Evolutionary conservation across 176 grass and related monocot species (phyloP), one percentile per base, ranked within the genome.

Genomic region (Echinochloa phyllopogon): DNA sequence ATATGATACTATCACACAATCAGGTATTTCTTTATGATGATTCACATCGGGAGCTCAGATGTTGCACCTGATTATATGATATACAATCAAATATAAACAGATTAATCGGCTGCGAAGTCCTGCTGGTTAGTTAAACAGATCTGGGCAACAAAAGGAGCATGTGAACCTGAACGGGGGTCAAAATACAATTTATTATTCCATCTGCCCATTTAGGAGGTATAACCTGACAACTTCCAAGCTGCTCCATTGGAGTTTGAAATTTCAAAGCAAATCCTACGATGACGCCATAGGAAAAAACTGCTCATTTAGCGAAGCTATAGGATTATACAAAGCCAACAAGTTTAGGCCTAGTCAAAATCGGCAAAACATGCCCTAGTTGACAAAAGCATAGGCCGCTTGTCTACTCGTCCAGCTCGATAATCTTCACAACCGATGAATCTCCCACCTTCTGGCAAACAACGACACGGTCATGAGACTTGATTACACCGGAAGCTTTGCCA

Each of bases 381-480:
- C 84, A 65, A 65, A 65, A 67, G 72, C 29, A 80, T 20, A 80
- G 23, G 8, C 20, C 37, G 57, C 53, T 6, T 59, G 76, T 73
- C 81, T 92, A 99, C 83, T 94, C 96, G 40, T 99, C 93, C 81
- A 99, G 78, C 86, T 96, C 96, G 74, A 99, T 94, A 60, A 96
- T 99, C 88, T 99, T 99, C 83, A 99, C 96, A 20, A 99, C 91
- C 2, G 93, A 98, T 47, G 96, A 84, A 90, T 98, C 96, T 40
- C 96, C 96, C 51, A 98, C 86, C 60, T 98, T 98, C 86, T 96
- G 96, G 89, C 96, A 99, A 67, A 99, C 88, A 12, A 99, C 93
- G 8, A 99, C 96, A 15, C 93, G 93, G 69, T 99, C 96, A n/a
- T 96, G 96, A 18, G 93, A 96, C 74, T 94, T 99, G 45, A 96